phyloP scores from a whole-genome alignment of 257 asterid genomes.

The Echites panduratus region DNA sequence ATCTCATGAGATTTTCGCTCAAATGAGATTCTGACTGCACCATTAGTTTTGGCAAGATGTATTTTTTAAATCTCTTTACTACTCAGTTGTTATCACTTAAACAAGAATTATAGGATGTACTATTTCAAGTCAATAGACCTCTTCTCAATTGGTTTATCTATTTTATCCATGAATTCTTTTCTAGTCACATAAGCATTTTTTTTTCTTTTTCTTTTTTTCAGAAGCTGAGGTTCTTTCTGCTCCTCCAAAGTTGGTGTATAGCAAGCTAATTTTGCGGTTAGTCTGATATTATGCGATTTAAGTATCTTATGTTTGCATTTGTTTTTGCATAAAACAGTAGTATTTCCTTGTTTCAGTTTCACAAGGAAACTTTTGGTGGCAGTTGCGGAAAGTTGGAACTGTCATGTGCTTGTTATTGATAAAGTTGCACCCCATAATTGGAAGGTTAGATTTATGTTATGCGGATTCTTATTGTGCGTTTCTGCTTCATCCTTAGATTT shows the following conservation, averaged over 20 bases:
- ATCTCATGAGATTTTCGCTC: neutral
- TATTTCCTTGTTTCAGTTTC: conserved; percentile 48
- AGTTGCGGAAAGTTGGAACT: conserved; percentile 77
- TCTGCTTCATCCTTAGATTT: neutral
- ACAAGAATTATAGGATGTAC: neutral
- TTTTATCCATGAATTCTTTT: neutral
- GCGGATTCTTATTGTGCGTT: conserved; percentile 3
- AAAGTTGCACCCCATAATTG: conserved; percentile 70
- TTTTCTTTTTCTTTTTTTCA: conserved; percentile 27
- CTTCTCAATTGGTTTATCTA: neutral
- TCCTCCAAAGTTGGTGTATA: conserved; percentile 92
- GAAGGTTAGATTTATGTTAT: conserved; percentile 52
- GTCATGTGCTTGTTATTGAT: conserved; percentile 62
- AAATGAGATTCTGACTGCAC: neutral
- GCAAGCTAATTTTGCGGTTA: conserved; percentile 82
- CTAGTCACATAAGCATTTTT: conserved; percentile 8
- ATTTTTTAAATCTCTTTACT: neutral
- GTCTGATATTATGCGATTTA: conserved; percentile 18
- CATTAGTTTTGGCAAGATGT: neutral
- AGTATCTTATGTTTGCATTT: neutral
- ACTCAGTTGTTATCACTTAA: too few species aligned
- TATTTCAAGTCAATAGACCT: neutral
- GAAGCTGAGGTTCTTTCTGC: conserved; percentile 94
- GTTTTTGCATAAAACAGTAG: neutral
- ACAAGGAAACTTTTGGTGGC: conserved; percentile 82